Evolutionary conservation across 495 filamentous ascomycete genomes (phyloP), one percentile per base, ranked within the genome.

Genomic region (Annulohypoxylon moriforme): DNA sequence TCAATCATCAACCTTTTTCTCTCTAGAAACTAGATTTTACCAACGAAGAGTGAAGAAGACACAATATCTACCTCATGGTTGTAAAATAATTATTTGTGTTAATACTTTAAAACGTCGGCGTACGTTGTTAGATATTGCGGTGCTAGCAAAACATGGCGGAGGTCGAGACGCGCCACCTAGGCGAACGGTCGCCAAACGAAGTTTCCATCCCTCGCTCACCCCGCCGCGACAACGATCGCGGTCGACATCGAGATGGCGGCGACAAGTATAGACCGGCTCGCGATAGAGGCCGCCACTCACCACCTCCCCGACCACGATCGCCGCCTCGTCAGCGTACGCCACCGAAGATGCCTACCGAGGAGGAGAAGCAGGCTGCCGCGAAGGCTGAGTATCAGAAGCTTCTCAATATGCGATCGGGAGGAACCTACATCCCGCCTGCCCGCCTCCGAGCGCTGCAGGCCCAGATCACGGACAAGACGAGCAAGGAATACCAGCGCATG

Each of bases 401-500:
- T 8, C 82, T 97, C 63, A 94, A 87, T 56, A 92, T 96, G 86
- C 91, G 96, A 59, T 96, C 93, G 40, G 96, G 96, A 71, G 96
- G 96, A 64, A 95, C 93, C 4, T 98, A 98, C 76, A 96, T 99
- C 36, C 96, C 96, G 8, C 96, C 96, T 3, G 94, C 94, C 38
- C 86, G 93, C 64, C 86, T 99, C 60, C 89, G 94, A 59, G 95
- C 96, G 11, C 85, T 99, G 64, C 96, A 99, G 80, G 92, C 95
- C 34, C 92, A 96, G 79, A 96, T 99, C 78, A 98, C 95, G 56
- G 96, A 99, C 80, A 97, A 96, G 84, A 89, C 81, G 47, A 96
- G 90, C 79, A 96, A 97, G 80, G 96, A 99, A 80, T 99, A 97
- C 79, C 96, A 99, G 84, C 92, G 96, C 56, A 96, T 99, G 93